phyloP scores from a whole-genome alignment of 2,329 filamentous ascomycete species.

The Phyllosticta paracitricarpa region DNA sequence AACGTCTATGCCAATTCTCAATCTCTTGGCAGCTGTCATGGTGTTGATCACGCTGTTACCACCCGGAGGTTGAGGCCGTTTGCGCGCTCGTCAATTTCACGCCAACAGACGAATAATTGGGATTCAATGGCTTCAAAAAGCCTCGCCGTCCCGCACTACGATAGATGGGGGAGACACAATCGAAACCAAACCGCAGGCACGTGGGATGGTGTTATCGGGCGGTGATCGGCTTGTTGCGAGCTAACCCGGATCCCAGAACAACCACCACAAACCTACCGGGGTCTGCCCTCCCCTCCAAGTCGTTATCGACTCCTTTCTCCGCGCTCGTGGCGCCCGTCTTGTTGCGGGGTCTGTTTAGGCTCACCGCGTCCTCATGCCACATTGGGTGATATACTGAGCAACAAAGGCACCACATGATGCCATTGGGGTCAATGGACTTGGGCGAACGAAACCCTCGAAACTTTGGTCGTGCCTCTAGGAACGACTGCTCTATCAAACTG shows the following conservation, averaged over 20 bases:
- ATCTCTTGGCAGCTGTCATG: not conserved
- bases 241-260: not conserved
- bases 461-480: not conserved
- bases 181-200: not conserved
- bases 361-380: not conserved
- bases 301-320: not conserved
- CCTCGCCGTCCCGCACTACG: not conserved
- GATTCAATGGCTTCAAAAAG: not conserved
- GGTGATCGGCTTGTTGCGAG: not conserved
- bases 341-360: not conserved
- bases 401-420: not conserved
- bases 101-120: not conserved
- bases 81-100: not conserved
- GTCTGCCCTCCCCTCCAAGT: not conserved
- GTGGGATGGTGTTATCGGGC: not conserved
- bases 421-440: not conserved
- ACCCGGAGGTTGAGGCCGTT: not conserved
- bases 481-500: not conserved
- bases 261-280: not conserved
- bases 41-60: not conserved
- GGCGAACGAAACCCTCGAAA: not conserved
- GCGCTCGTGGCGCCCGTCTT: not conserved
- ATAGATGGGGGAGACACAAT: not conserved
- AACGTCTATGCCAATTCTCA: constrained; percentile 27
- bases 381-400: not conserved